phyloP scores from a whole-genome alignment of 352 stramenopile species.

The Pythium biforme region DNA sequence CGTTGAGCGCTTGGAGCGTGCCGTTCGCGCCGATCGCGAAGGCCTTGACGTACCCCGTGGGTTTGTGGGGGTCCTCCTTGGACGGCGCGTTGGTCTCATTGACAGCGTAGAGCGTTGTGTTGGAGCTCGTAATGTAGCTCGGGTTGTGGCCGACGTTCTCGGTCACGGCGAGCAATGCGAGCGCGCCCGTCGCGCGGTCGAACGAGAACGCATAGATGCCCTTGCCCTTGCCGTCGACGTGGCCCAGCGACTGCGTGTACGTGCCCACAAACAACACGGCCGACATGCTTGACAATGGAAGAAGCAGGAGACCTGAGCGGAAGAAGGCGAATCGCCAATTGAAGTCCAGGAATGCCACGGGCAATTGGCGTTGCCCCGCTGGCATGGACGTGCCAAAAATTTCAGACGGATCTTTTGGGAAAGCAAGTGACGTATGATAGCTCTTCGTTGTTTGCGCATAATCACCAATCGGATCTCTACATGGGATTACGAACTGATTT shows the following conservation, averaged over 20 bases:
- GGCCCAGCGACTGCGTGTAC: slow-evolving; percentile 79
- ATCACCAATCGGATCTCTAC: slow-evolving; percentile 4
- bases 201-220: slow-evolving; percentile 72
- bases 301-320: background rate
- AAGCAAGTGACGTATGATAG: slow-evolving; percentile 3
- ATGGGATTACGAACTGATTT: slow-evolving; percentile 1
- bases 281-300: slow-evolving; percentile 14
- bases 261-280: slow-evolving; percentile 72
- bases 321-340: slow-evolving; percentile 20
- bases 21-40: slow-evolving; percentile 45
- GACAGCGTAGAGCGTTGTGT: slow-evolving; percentile 51
- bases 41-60: slow-evolving; percentile 60
- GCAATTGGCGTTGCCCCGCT: no score
- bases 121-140: slow-evolving; percentile 53
- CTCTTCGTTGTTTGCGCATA: slow-evolving; percentile 3
- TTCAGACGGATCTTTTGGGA: background rate
- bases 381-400: no score
- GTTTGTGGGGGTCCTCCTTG: slow-evolving; percentile 20
- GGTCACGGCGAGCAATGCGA: slow-evolving; percentile 47
- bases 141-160: slow-evolving; percentile 65
- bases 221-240: slow-evolving; percentile 76
- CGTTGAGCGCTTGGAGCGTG: slow-evolving; percentile 43
- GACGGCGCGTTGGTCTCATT: slow-evolving; percentile 68
- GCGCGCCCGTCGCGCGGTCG: slow-evolving; percentile 42
- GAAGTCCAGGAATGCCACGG: background rate